A percentile compares a stretch with the other conserved stretches of the same genome.
Evolutionary conservation across 306 rosid species (phyloP).

Genomic region (Echinosophora koreensis): DNA sequence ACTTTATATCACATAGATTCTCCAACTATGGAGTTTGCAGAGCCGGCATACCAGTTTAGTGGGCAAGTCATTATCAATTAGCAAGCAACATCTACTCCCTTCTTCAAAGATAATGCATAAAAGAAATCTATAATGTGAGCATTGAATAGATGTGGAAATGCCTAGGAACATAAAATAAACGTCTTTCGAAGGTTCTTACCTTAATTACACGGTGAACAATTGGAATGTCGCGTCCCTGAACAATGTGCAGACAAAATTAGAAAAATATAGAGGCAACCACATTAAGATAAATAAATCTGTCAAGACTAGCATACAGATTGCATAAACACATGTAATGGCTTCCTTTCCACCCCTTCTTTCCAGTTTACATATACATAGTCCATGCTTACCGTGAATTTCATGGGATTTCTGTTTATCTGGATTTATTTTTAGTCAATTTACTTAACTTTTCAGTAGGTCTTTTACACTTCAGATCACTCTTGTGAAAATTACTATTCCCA

Average conservation of each 20-base stretch:
- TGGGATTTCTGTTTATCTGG: neutral
- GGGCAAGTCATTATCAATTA: neutral
- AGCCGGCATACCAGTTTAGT: neutral
- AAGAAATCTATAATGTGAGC: neutral
- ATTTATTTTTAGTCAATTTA: neutral
- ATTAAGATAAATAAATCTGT: slow-evolving; percentile 16
- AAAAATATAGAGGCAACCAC: neutral
- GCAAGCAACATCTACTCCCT: neutral
- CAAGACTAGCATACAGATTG: neutral
- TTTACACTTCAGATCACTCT: no score
- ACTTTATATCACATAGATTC: neutral
- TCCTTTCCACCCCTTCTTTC: neutral
- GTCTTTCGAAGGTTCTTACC: slow-evolving; percentile 52
- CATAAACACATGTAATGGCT: slow-evolving; percentile 19
- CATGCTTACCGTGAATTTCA: neutral
- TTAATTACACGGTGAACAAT: slow-evolving; percentile 83
- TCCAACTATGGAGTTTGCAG: neutral
- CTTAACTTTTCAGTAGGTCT: neutral
- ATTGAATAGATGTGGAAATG: slow-evolving; percentile 17
- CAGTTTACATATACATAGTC: neutral
- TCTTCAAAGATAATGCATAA: neutral
- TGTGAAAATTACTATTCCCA: no score
- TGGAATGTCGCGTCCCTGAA: slow-evolving; percentile 78
- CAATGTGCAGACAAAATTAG: slow-evolving; percentile 42
- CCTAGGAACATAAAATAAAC: slow-evolving; percentile 14